Conservation (phyloP, 768 basidiomycete genomes). For the Phaeotremella skinneri region DNA sequence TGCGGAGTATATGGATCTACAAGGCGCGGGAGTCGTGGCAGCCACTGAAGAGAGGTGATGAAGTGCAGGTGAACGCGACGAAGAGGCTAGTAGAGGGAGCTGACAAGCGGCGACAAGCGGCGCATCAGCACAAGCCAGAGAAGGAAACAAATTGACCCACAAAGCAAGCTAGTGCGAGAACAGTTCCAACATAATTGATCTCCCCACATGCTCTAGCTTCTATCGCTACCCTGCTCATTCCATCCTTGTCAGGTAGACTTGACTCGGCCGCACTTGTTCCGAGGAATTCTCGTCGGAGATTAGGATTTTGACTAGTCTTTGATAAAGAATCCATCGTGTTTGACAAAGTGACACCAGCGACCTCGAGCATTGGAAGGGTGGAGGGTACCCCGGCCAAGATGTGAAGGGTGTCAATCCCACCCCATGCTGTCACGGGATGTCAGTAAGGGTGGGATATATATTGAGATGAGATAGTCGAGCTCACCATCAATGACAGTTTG, state of each 20-base stretch:
- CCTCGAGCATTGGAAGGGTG: constrained; percentile 67
- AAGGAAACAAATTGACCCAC: constrained; percentile 30
- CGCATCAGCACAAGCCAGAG: background rate
- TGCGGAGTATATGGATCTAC: constrained; percentile 76
- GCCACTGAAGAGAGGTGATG: constrained; percentile 77
- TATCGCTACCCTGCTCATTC: constrained; percentile 62
- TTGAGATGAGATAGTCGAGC: constrained; percentile 31
- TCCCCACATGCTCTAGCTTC: constrained; percentile 47
- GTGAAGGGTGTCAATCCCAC: constrained; percentile 75
- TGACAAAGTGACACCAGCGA: constrained; percentile 58
- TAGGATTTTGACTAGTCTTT: background rate
- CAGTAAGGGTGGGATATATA: background rate
- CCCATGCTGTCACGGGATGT: constrained; percentile 61
- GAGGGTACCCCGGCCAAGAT: constrained; percentile 82
- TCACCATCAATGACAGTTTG: constrained; percentile 60
- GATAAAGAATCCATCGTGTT: background rate
- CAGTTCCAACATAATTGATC: constrained; percentile 48
- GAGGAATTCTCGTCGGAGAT: background rate
- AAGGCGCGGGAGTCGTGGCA: constrained; percentile 78
- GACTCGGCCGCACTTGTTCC: background rate
- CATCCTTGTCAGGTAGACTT: constrained; percentile 55
- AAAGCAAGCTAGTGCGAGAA: constrained; percentile 42
- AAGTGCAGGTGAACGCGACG: constrained; percentile 68
- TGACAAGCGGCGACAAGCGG: constrained; percentile 45
- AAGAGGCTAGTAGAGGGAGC: constrained; percentile 70